Base-by-base conservation (phyloP, 176 grass and related monocot genomes). In the Oryza meyeriana region DNA sequence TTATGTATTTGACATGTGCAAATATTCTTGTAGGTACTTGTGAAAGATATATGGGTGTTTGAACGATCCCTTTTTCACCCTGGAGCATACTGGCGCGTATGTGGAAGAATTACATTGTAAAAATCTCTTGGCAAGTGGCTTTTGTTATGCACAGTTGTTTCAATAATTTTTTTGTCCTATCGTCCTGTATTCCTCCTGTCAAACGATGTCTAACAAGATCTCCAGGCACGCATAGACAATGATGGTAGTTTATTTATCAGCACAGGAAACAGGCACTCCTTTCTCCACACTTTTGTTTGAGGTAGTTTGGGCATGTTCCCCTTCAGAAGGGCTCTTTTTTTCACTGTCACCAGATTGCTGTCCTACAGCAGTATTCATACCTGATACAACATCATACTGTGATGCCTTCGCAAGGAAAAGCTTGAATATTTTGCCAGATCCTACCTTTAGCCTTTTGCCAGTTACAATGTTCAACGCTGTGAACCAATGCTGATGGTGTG, bases 11-110 rank as follows among this genome's bases (percentile, higher is more conserved):
- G 25, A 5, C 41, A 11, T 74, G 24, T 78, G 32, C 50, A 76
- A 75, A 28, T 74, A 69, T 84, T 40, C 84, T 17, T 86, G 41
- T 74, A 98, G 90, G 88, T 93, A 73, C 90, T 94, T 58, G 90
- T 94, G 75, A 91, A 92, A 71, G 86, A 98, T 33, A 91, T 93
- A 65, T 93, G 92, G 87, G 88, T 98, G 39, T 87, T 98, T 74
- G 95, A 98, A 79, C 89, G 84, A 81, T 98, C 95, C 72, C 86
- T 98, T 66, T 98, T 94, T 79, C 92, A 98, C 62, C 78, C 84
- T 34, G 88, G 86, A 62, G 92, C 92, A 71, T 86, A 93, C 36
- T 98, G 92, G 95, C 92, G 92, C 17, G 84, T 94, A 26, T 94
- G 95, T 42, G 90, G 75, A 44, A 79, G 86, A 36, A 70, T 98